These are phyloP conservation scores for Vanderwaltozyma polyspora DNA, from an alignment of 805 yeast species.

Conservation along the genomic window DNA sequence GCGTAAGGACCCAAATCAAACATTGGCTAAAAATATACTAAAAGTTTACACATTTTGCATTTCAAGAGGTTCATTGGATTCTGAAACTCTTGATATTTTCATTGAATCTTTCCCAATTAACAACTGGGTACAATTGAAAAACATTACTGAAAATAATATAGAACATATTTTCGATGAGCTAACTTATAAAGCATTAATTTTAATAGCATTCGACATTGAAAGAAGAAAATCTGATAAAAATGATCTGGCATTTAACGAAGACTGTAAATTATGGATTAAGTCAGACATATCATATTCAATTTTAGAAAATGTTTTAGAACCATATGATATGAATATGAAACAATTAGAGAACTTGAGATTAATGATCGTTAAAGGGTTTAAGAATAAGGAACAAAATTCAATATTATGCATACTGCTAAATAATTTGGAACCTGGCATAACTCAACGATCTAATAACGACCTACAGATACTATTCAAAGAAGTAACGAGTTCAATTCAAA, in stretches of 20 bases:
- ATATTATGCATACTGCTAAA: conserved; percentile 5
- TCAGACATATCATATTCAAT: not conserved
- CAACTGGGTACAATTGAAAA: conserved; percentile 9
- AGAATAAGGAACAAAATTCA: not conserved
- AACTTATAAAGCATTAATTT: conserved; percentile 11
- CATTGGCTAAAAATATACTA: conserved; percentile 14
- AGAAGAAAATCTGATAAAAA: conserved; percentile 7
- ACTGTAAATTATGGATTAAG: conserved; percentile 6
- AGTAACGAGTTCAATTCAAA: conserved; percentile 7
- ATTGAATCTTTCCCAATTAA: conserved; percentile 11
- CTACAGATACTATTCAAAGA: conserved; percentile 7
- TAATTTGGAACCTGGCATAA: conserved; percentile 7
- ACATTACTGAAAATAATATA: not conserved
- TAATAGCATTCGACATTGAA: conserved; percentile 15
- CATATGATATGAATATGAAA: conserved; percentile 9
- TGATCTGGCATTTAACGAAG: conserved; percentile 4
- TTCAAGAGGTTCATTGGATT: not conserved
- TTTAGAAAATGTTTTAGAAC: conserved; percentile 1
- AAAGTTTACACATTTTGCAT: conserved; percentile 14
- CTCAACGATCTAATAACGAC: conserved; percentile 2
- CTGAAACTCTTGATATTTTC: conserved; percentile 8
- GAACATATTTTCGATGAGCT: conserved; percentile 1
- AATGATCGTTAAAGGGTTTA: conserved; percentile 6
- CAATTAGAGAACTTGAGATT: conserved; percentile 18
- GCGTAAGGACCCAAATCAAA: not conserved